Percentiles rank a stretch among this genome's conserved stretches.
These are phyloP conservation scores for Grosmannia penicillata DNA, from an alignment of 2,329 filamentous ascomycete genomes.

Conservation along the genomic window DNA sequence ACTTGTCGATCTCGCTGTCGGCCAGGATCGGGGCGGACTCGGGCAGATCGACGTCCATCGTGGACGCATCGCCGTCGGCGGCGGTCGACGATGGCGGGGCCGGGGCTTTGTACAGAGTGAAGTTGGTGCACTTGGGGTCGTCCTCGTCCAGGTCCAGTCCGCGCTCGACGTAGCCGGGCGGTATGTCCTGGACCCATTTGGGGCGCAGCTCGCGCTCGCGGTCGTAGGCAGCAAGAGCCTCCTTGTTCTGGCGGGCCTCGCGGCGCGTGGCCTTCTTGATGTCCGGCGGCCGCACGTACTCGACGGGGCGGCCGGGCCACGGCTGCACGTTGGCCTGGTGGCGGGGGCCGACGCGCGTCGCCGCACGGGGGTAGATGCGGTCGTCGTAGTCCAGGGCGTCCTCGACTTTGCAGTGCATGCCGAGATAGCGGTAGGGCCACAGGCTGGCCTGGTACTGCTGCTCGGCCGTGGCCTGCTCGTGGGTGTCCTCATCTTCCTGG, in stretches of 20 bases:
- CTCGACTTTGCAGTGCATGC: conserved; percentile 88
- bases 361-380: conserved; percentile 89
- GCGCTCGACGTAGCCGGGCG: conserved; percentile 67
- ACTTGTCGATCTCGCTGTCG: conserved; percentile 54
- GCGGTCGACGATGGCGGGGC: conserved; percentile 21
- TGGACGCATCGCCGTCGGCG: not conserved
- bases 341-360: conserved; percentile 77
- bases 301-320: conserved; percentile 78
- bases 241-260: conserved; percentile 63
- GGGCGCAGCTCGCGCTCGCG: conserved; percentile 77
- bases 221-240: conserved; percentile 64
- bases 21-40: too few relatives aligned
- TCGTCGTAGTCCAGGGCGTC: conserved; percentile 96
- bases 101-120: conserved; percentile 67
- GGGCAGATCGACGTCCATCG: too few relatives aligned
- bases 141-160: conserved; percentile 63
- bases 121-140: conserved; percentile 61
- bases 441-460: conserved; percentile 86
- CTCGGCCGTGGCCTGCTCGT: conserved; percentile 56
- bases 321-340: conserved; percentile 77
- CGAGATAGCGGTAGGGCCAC: conserved; percentile 93
- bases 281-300: conserved; percentile 79
- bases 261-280: conserved; percentile 77
- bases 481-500: conserved; percentile 37
- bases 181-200: conserved; percentile 89